phyloP scores from a whole-genome alignment of 2,329 filamentous ascomycete genomes.

The Neonectria hederae region DNA sequence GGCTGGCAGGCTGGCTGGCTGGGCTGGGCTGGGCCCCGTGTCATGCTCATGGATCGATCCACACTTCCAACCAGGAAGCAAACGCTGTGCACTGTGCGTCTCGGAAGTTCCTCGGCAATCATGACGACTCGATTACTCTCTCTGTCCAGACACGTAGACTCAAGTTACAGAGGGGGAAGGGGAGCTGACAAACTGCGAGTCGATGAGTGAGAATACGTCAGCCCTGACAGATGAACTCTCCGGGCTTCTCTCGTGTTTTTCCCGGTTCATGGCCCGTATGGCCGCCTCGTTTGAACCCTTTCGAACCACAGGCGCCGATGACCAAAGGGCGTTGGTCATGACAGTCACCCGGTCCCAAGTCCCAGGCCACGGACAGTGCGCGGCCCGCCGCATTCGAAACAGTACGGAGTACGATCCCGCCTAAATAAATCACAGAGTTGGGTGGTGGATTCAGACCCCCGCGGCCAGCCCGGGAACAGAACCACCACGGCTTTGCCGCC shows the following conservation, averaged over 20 bases:
- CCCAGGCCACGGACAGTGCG: not conserved
- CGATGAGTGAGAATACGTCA: not conserved
- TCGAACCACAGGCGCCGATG: not conserved
- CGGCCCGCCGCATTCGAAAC: not conserved
- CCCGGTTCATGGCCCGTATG: not conserved
- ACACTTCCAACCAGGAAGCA: not conserved
- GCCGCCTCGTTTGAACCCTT: not conserved
- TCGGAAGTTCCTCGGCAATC: not conserved
- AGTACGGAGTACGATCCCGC: slow-evolving; percentile 1
- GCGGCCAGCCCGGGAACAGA: slow-evolving; percentile 7
- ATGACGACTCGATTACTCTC: not conserved
- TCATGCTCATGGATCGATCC: not conserved
- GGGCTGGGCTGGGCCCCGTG: too few relatives aligned
- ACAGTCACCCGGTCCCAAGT: too few relatives aligned
- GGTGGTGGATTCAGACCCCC: not conserved
- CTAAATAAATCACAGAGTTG: not conserved
- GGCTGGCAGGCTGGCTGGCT: too few relatives aligned
- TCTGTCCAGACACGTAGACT: slow-evolving; percentile 8
- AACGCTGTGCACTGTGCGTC: not conserved
- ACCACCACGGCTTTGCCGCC: slow-evolving; percentile 12
- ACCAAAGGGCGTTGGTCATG: not conserved
- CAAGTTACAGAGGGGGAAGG: not conserved
- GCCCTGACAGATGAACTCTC: not conserved
- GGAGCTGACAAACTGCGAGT: not conserved
- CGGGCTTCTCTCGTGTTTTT: not conserved